phyloP scores from a whole-genome alignment of 768 basidiomycete genomes.

The Cyclocybe cylindracea region DNA sequence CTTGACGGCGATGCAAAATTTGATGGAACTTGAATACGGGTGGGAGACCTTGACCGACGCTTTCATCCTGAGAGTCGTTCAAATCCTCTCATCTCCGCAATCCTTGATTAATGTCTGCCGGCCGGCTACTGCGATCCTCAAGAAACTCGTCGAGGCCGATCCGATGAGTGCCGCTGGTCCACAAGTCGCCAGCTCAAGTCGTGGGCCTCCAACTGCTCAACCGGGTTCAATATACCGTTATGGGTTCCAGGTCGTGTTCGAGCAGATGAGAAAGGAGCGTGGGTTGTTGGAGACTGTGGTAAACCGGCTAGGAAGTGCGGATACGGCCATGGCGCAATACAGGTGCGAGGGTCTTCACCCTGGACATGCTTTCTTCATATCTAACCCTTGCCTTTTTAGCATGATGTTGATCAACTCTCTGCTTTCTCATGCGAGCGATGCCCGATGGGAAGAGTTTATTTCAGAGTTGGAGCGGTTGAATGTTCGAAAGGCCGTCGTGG shows the following conservation, averaged over 20 bases:
- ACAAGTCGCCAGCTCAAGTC: conserved; percentile 60
- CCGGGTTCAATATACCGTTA: conserved; percentile 79
- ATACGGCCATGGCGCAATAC: conserved; percentile 82
- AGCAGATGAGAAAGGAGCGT: conserved; percentile 75
- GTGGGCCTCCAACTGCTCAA: conserved; percentile 47
- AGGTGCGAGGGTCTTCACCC: conserved; percentile 46
- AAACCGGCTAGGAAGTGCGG: conserved; percentile 73
- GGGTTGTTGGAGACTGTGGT: conserved; percentile 83
- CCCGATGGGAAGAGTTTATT: conserved; percentile 79
- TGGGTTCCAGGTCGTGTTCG: conserved; percentile 83
- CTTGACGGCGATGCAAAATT: conserved; percentile 80
- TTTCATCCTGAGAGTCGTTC: conserved; percentile 79
- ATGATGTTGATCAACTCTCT: conserved; percentile 92
- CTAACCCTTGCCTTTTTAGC: conserved; percentile 37
- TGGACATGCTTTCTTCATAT: not conserved
- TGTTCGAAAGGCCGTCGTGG: conserved; percentile 80
- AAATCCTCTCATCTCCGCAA: conserved; percentile 71
- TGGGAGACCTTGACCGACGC: conserved; percentile 71
- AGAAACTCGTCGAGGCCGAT: conserved; percentile 87
- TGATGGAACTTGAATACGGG: conserved; percentile 86
- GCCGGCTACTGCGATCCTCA: conserved; percentile 87
- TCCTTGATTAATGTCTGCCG: conserved; percentile 89
- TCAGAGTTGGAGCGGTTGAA: conserved; percentile 73
- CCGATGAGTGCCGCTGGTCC: conserved; percentile 66
- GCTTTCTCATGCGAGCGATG: conserved; percentile 75